Evolutionary conservation across 345 rosid species (phyloP), one percentile per base, ranked within the genome.

Genomic region (Leavenworthia alabamica): DNA sequence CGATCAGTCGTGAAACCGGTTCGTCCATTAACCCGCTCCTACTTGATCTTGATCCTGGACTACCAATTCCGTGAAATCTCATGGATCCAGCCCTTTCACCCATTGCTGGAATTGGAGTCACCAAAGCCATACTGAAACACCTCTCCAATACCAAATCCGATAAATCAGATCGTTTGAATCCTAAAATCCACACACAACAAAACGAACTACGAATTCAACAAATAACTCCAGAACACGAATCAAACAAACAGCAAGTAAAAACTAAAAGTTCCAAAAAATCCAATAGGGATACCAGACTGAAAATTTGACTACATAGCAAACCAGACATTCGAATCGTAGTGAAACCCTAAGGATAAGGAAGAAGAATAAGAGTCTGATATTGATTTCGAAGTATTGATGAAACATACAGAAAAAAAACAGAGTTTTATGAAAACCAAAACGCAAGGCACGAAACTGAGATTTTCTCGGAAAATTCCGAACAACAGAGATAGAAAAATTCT

Each of bases 111-210:
- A 53, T 53, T 7, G 55, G 59, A 79, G 80, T 77, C 81, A 79
- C 86, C 78, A 79, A 49, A 40, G 89, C 86, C 89, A 81, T 81
- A 8, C 22, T 8, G 2, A 51, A 35, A 43, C 35, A 33, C 33
- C 60, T 28, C 43, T 28, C 48, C 49, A 42, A 16, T 43, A 42
- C 42, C n/a, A 35, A 69, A 51, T 54, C 61, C 36, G 5, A 53
- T 10, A 23, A 50, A 43, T 51, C 15, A 39, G 40, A 55, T 56
- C 62, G 26, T 47, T 20, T 14, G 56, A 66, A 1, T 47, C 62
- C 67, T 67, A 9, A 31, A 22, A 22, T 6, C 68, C 39, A 61
- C 48, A 61, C 48, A 73, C 1, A 53, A 52, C 27, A 6, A 36
- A 27, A 19, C 13, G 8, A 28, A 24, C 8, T 42, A 14, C 33